Conservation (phyloP, 1,139 yeast species). For the Chernovozyma aurita region DNA sequence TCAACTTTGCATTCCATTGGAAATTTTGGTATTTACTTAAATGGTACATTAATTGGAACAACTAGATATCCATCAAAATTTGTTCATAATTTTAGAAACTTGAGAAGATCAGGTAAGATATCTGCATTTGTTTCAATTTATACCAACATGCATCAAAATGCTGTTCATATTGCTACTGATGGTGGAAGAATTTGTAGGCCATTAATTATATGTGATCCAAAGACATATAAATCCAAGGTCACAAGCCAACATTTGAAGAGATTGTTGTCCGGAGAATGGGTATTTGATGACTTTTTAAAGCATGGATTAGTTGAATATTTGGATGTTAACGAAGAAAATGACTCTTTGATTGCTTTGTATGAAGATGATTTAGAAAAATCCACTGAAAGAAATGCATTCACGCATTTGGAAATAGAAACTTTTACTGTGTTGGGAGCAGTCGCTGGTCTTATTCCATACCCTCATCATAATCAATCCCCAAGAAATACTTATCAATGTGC, state of each 20-base stretch:
- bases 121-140: conserved; percentile 90
- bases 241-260: conserved; percentile 61
- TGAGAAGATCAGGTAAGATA: conserved; percentile 81
- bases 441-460: conserved; percentile 98
- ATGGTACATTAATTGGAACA: conserved; percentile 91
- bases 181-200: conserved; percentile 99
- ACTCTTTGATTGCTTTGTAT: conserved; percentile 86
- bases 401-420: conserved; percentile 95
- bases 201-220: conserved; percentile 65
- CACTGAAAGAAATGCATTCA: conserved; percentile 35
- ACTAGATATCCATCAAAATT: conserved; percentile 82
- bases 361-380: conserved; percentile 56
- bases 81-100: conserved; percentile 68
- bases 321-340: conserved; percentile 98
- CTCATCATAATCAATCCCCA: conserved; percentile 98
- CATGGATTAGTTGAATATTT: conserved; percentile 90
- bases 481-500: conserved; percentile 99
- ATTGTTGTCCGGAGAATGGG: conserved; percentile 66
- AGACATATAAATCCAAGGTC: conserved; percentile 66
- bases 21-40: conserved; percentile 79
- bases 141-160: conserved; percentile 82
- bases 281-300: conserved; percentile 81
- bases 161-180: conserved; percentile 97
- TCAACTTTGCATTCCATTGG: conserved; percentile 73
- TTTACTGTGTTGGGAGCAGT: conserved; percentile 97